phyloP scores from a whole-genome alignment of 1,139 yeast species.

The Candida smagusa region DNA sequence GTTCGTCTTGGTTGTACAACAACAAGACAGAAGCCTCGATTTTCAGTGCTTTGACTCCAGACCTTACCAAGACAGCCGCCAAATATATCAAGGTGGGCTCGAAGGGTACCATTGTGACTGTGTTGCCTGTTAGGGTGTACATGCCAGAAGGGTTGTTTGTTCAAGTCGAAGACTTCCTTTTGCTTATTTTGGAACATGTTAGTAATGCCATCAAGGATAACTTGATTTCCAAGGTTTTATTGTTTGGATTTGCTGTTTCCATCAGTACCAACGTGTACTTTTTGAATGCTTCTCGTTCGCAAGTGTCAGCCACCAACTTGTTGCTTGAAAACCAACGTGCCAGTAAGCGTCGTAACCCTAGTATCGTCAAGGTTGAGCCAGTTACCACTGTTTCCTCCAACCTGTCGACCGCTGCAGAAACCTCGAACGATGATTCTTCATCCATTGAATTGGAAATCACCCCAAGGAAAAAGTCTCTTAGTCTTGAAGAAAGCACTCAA shows the following conservation, averaged over 20 bases:
- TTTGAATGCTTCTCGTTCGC: slow-evolving; percentile 70
- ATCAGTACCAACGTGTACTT: slow-evolving; percentile 80
- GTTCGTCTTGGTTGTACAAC: slow-evolving; percentile 69
- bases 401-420: slow-evolving; percentile 10
- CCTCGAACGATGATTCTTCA: slow-evolving; percentile 9
- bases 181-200: slow-evolving; percentile 52
- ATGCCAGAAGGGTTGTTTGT: slow-evolving; percentile 64
- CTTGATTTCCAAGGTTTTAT: slow-evolving; percentile 71
- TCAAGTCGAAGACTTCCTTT: slow-evolving; percentile 62
- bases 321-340: slow-evolving; percentile 41
- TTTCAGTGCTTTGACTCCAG: slow-evolving; percentile 33
- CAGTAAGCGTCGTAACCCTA: slow-evolving; percentile 3
- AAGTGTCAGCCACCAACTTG: slow-evolving; percentile 41
- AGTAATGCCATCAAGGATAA: slow-evolving; percentile 80
- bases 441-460: slow-evolving; percentile 25
- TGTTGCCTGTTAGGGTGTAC: slow-evolving; percentile 65
- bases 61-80: slow-evolving; percentile 39
- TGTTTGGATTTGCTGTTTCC: slow-evolving; percentile 72
- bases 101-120: slow-evolving; percentile 59
- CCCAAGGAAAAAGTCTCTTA: slow-evolving; percentile 20
- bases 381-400: neutral
- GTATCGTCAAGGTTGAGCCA: slow-evolving; percentile 4
- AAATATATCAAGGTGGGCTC: slow-evolving; percentile 41
- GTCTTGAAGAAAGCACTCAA: slow-evolving; percentile 62
- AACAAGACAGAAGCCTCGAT: slow-evolving; percentile 16